Conservation (phyloP, 2,329 filamentous ascomycete species). For the Blastomyces percursus region DNA sequence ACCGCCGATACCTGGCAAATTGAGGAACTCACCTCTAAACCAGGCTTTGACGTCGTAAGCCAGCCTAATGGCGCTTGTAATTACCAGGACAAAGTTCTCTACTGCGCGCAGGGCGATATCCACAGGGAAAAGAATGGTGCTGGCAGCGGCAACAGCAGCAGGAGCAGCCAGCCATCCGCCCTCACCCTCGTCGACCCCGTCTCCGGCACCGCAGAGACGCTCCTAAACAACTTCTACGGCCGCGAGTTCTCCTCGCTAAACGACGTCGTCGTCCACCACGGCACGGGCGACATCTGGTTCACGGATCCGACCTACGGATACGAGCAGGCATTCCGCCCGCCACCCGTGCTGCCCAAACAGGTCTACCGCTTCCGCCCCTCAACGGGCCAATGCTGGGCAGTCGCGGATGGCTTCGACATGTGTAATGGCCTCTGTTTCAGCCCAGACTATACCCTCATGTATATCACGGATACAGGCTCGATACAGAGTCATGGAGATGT, state of each 20-base stretch:
- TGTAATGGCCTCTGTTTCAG: conserved; percentile 37
- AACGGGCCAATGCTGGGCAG: conserved; percentile 24
- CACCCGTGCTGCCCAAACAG: conserved; percentile 26
- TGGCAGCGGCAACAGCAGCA: no score
- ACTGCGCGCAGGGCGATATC: conserved; percentile 34
- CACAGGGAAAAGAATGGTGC: neutral
- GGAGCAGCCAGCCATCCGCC: conserved; percentile 10
- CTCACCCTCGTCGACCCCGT: conserved; percentile 18
- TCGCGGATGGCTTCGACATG: conserved; percentile 31
- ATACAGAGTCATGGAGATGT: conserved; percentile 17
- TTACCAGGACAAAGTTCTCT: conserved; percentile 26
- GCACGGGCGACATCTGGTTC: conserved; percentile 30
- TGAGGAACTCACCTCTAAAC: conserved; percentile 13
- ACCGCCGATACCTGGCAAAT: conserved; percentile 9
- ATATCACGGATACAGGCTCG: conserved; percentile 33
- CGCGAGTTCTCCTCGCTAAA: conserved; percentile 31
- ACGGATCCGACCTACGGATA: conserved; percentile 31
- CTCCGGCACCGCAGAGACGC: conserved; percentile 17
- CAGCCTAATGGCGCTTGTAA: conserved; percentile 14
- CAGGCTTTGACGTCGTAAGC: conserved; percentile 10
- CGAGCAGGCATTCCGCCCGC: conserved; percentile 26
- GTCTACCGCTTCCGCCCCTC: conserved; percentile 31
- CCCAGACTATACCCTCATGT: conserved; percentile 30
- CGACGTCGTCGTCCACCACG: conserved; percentile 28
- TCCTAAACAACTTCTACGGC: conserved; percentile 27